Evolutionary conservation across 768 basidiomycete genomes (phyloP).

Genomic region (Tricholoma bakamatsutake): DNA sequence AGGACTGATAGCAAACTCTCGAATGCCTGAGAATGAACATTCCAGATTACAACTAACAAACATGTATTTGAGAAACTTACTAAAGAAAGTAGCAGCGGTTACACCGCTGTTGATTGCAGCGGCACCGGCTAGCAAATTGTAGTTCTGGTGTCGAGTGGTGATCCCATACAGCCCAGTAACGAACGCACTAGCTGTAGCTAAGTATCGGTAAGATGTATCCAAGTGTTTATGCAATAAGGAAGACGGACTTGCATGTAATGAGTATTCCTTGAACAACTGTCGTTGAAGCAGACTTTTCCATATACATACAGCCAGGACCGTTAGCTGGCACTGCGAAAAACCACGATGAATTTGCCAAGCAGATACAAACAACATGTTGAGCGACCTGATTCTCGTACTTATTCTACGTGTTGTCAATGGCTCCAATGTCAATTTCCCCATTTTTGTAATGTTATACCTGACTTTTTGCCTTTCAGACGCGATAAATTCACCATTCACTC

Average conservation of each 20-base stretch:
- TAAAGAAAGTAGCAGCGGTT: conserved; percentile 72
- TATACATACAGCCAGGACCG: conserved; percentile 2
- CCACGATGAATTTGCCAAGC: too few species aligned
- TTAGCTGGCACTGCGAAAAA: too few species aligned
- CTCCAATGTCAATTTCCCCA: conserved; percentile 11
- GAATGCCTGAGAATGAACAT: conserved; percentile 42
- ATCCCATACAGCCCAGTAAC: conserved; percentile 39
- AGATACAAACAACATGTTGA: background rate
- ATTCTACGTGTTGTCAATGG: conserved; percentile 3
- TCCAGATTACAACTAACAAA: background rate
- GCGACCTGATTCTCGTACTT: too few species aligned
- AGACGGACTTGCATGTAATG: conserved; percentile 79
- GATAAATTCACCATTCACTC: conserved; percentile 90
- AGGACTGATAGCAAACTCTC: conserved; percentile 75
- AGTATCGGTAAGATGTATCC: conserved; percentile 21
- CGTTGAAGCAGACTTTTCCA: conserved; percentile 28
- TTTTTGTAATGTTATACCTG: background rate
- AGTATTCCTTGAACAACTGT: conserved; percentile 54
- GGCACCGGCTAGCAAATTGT: conserved; percentile 43
- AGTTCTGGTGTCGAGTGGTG: conserved; percentile 40
- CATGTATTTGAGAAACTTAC: conserved; percentile 36
- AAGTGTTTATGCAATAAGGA: conserved; percentile 15
- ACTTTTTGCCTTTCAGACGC: conserved; percentile 41
- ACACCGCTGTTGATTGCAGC: conserved; percentile 70
- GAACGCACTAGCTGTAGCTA: conserved; percentile 57